These are phyloP conservation scores for Blastocystis sp. DNA, from an alignment of 352 stramenopile species.

Conservation along the genomic window DNA sequence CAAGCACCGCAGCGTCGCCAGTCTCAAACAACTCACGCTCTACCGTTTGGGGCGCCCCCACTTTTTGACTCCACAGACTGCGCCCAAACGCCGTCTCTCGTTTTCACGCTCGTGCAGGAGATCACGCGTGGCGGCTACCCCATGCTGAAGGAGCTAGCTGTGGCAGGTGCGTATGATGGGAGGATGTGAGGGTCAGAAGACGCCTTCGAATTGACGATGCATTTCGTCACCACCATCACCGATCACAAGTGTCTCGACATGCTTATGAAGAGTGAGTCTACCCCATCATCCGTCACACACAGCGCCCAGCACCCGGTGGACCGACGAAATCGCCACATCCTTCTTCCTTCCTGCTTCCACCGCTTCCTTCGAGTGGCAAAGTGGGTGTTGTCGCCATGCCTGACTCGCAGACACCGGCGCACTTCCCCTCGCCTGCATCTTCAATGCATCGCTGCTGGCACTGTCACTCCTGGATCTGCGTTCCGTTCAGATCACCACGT, in stretches of 20 bases:
- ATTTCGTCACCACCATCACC: not conserved
- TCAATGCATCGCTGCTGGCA: not conserved
- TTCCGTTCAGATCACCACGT: not conserved
- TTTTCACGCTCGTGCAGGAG: not conserved
- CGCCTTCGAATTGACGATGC: not conserved
- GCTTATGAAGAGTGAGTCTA: not conserved
- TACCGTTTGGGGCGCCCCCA: not conserved
- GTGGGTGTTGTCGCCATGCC: no score
- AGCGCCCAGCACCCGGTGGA: no score
- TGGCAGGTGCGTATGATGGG: not conserved
- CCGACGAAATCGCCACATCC: no score
- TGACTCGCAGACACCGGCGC: no score
- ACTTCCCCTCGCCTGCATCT: not conserved
- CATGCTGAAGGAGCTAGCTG: not conserved
- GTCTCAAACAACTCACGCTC: slow-evolving; percentile 11
- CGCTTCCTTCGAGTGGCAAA: no score
- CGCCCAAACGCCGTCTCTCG: not conserved
- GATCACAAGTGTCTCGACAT: not conserved
- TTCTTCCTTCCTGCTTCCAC: no score
- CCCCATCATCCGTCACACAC: no score
- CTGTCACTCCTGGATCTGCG: not conserved
- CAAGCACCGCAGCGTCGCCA: not conserved
- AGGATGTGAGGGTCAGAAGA: slow-evolving; percentile 2
- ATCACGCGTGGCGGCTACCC: slow-evolving; percentile 10
- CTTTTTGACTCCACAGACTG: slow-evolving; percentile 1